These are phyloP conservation scores for Verbena officinalis DNA, from an alignment of 257 asterid species.

Conservation along the genomic window DNA sequence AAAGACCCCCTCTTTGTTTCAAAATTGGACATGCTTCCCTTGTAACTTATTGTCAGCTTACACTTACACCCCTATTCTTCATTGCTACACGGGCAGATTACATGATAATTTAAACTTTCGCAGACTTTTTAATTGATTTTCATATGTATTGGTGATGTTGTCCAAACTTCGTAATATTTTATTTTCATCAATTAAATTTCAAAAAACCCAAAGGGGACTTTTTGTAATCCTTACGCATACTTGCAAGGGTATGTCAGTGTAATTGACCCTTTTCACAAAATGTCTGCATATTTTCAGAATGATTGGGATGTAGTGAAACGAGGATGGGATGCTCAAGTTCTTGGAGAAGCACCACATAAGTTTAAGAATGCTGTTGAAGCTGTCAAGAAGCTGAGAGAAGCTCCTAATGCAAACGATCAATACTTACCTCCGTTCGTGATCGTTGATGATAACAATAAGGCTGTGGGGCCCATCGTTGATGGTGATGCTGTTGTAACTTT, in stretches of 20 bases:
- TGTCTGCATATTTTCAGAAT: constrained; percentile 54
- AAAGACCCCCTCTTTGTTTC: no score
- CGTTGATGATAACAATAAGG: constrained; percentile 78
- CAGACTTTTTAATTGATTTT: neutral
- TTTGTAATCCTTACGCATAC: no score
- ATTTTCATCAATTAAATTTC: no score
- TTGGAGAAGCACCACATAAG: constrained; percentile 94
- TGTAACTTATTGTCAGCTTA: no score
- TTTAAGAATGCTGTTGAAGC: constrained; percentile 78
- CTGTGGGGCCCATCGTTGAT: constrained; percentile 91
- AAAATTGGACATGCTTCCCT: no score
- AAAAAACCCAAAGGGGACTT: no score
- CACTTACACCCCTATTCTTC: neutral
- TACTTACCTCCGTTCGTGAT: constrained; percentile 91
- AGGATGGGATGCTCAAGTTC: constrained; percentile 99
- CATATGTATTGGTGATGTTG: neutral
- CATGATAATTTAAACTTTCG: no score
- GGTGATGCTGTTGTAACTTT: constrained; percentile 97
- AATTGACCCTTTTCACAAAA: neutral
- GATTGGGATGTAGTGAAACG: constrained; percentile 94
- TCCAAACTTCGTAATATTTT: no score
- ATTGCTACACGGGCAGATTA: neutral
- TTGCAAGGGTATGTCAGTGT: no score
- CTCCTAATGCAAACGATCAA: constrained; percentile 69
- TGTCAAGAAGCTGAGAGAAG: constrained; percentile 81